Evolutionary conservation across 139 green algal species (phyloP).

Genomic region (Chlorella sp.): DNA sequence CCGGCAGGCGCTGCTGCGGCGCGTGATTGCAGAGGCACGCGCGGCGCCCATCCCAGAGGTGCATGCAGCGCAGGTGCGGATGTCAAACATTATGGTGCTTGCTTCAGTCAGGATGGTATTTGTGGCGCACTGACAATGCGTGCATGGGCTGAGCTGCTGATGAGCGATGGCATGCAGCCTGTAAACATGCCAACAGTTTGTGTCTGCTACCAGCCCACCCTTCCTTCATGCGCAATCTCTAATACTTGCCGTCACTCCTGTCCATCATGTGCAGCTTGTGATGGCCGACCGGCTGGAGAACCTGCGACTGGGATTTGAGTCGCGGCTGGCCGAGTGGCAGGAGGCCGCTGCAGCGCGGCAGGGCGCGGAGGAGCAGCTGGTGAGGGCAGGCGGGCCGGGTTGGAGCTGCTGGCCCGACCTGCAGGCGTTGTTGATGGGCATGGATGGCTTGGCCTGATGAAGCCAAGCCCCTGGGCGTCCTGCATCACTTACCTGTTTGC

Average conservation of each 20-base stretch:
- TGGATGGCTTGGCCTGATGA: too few relatives aligned
- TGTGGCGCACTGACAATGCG: too few relatives aligned
- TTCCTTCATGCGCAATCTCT: too few relatives aligned
- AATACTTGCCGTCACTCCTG: not conserved
- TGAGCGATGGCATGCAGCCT: too few relatives aligned
- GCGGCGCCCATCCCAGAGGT: not conserved
- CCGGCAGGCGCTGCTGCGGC: conserved; percentile 23
- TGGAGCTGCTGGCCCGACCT: not conserved
- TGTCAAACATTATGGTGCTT: too few relatives aligned
- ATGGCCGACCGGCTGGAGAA: not conserved
- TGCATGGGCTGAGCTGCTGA: too few relatives aligned
- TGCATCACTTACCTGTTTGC: too few relatives aligned
- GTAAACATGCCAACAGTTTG: too few relatives aligned
- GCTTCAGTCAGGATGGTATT: too few relatives aligned
- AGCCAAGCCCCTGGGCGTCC: too few relatives aligned
- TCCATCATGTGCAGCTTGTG: not conserved
- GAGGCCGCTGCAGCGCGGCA: not conserved
- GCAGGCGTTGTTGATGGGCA: too few relatives aligned
- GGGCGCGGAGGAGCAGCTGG: not conserved
- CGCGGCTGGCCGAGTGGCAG: not conserved
- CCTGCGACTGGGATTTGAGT: not conserved
- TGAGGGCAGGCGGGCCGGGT: not conserved
- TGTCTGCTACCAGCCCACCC: too few relatives aligned
- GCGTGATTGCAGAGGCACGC: conserved; percentile 32
- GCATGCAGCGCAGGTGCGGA: not conserved